Evolutionary conservation across 345 rosid species (phyloP), one percentile per base, ranked within the genome.

Genomic region (Clarkia xantiana): DNA sequence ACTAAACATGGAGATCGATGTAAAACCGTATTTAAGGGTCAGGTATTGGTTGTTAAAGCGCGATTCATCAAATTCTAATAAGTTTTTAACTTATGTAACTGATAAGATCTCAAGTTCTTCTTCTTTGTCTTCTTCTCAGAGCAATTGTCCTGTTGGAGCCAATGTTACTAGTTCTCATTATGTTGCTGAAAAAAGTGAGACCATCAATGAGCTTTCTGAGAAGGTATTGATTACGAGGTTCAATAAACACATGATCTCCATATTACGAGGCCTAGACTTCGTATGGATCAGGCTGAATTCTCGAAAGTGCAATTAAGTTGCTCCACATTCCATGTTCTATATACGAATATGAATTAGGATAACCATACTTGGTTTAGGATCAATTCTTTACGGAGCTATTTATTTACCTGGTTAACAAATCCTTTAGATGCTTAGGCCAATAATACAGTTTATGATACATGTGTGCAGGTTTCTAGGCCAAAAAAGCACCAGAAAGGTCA

Each of bases 391-490:
- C n/a, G n/a, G n/a, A n/a, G n/a, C n/a, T n/a, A n/a, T n/a, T n/a
- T n/a, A n/a, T n/a, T n/a, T n/a, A n/a, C n/a, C n/a, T n/a, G n/a
- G n/a, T n/a, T n/a, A n/a, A n/a, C n/a, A n/a, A n/a, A n/a, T n/a
- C n/a, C n/a, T n/a, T n/a, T n/a, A n/a, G n/a, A n/a, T n/a, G n/a
- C n/a, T n/a, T n/a, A n/a, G n/a, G n/a, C n/a, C n/a, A n/a, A n/a
- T n/a, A n/a, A n/a, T n/a, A 14, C 51, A n/a, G 42, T 49, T 29
- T 4, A 48, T 49, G 53, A 45, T 51, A 15, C 29, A 6, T 62
- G 9, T 58, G 36, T 65, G 40, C 73, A 81, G 96, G 71, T 65
- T 56, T 58, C 58, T 69, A 74, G 62, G 64, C 77, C 62, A 66
- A 78, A 71, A 52, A 79, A 69, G 53, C 59, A 59, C n/a, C 55